Evolutionary conservation across 129 eudicot species (phyloP).

Genomic region (Flaveria sonorensis): DNA sequence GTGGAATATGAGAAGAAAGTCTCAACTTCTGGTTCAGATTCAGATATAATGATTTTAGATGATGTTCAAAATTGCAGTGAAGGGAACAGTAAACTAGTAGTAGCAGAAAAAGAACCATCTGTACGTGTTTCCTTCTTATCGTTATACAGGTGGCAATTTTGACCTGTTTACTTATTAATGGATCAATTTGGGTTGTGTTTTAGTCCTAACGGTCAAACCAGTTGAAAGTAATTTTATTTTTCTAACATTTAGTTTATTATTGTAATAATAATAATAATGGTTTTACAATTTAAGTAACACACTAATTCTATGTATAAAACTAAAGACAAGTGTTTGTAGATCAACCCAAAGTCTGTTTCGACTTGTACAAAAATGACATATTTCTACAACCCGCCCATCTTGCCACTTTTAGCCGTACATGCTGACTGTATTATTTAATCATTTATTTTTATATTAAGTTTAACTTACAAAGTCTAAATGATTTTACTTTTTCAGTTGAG

Average conservation of each 20-base stretch:
- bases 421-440: neutral
- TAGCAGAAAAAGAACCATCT: constrained; percentile 21
- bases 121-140: constrained; percentile 23
- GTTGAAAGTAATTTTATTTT: neutral
- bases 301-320: neutral
- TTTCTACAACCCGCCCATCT: neutral
- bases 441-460: neutral
- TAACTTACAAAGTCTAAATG: neutral
- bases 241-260: neutral
- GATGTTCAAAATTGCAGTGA: constrained; percentile 17
- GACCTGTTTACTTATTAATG: neutral
- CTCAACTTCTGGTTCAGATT: constrained; percentile 23
- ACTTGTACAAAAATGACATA: neutral
- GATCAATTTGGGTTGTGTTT: neutral
- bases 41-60: constrained; percentile 38
- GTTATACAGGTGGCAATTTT: neutral
- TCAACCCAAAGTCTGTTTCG: neutral
- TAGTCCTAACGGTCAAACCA: neutral
- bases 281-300: neutral
- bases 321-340: neutral
- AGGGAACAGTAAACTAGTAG: constrained; percentile 18
- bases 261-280: neutral
- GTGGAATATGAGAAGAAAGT: constrained; percentile 26
- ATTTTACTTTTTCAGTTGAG: constrained; percentile 19
- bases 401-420: neutral